These are phyloP conservation scores for Wickerhamomyces ciferrii DNA, from an alignment of 805 yeast genomes.

Conservation along the genomic window DNA sequence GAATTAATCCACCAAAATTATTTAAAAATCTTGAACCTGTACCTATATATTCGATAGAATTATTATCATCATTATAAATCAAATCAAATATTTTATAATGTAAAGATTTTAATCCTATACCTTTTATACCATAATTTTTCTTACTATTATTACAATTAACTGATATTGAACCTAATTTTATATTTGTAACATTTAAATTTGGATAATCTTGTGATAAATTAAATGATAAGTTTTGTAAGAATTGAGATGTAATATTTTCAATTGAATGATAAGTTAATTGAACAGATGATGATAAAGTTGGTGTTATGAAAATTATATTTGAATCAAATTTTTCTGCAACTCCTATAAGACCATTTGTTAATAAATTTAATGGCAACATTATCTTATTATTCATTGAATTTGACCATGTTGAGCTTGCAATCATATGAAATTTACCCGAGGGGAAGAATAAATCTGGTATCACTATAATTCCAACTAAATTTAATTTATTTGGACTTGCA, in stretches of 20 bases:
- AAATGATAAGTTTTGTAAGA: constrained; percentile 32
- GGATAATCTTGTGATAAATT: constrained; percentile 35
- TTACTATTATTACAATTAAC: constrained; percentile 25
- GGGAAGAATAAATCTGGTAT: constrained; percentile 69
- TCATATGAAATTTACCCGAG: constrained; percentile 58
- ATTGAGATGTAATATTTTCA: constrained; percentile 48
- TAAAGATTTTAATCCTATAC: constrained; percentile 12
- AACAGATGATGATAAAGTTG: constrained; percentile 49
- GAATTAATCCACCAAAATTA: constrained; percentile 14
- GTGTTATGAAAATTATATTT: constrained; percentile 46
- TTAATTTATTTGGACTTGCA: constrained; percentile 48
- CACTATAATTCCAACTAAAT: constrained; percentile 60
- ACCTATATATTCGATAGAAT: constrained; percentile 15
- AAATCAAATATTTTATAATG: constrained; percentile 21
- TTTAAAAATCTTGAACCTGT: constrained; percentile 17
- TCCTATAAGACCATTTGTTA: constrained; percentile 50
- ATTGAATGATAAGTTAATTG: constrained; percentile 60
- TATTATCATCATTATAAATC: constrained; percentile 13
- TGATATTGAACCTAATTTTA: constrained; percentile 43
- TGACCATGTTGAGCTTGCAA: constrained; percentile 47
- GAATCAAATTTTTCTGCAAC: constrained; percentile 46
- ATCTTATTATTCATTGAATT: constrained; percentile 39
- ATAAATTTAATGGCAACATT: constrained; percentile 42
- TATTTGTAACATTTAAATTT: constrained; percentile 34
- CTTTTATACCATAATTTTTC: constrained; percentile 15